Evolutionary conservation across 2,329 filamentous ascomycete species (phyloP).

Genomic region (Sarocladiaceae sp.): DNA sequence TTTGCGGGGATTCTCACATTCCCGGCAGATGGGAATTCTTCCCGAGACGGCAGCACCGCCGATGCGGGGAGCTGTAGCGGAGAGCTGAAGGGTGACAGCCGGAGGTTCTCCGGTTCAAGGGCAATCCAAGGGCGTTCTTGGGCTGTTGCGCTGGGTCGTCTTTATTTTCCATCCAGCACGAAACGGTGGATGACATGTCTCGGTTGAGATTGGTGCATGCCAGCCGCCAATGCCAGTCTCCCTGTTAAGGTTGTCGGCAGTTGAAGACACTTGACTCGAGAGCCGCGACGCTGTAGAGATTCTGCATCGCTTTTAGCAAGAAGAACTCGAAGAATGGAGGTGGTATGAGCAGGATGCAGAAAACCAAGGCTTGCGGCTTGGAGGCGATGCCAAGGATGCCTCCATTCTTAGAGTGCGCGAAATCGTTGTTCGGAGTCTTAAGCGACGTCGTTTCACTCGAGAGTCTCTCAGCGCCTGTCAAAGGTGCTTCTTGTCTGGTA

Average conservation of each 20-base stretch:
- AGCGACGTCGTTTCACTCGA: too few relatives aligned
- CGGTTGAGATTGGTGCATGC: not conserved
- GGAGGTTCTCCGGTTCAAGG: not conserved
- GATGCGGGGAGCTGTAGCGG: not conserved
- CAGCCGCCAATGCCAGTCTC: too few relatives aligned
- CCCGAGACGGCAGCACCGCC: not conserved
- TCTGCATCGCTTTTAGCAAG: too few relatives aligned
- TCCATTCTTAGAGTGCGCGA: too few relatives aligned
- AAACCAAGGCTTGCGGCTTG: too few relatives aligned
- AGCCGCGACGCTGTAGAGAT: too few relatives aligned
- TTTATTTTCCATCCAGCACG: too few relatives aligned
- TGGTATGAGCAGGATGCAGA: not conserved
- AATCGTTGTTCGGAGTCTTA: too few relatives aligned
- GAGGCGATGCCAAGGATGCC: too few relatives aligned
- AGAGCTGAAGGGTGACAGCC: not conserved
- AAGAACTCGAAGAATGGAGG: not conserved
- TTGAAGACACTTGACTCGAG: not conserved
- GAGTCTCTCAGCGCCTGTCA: too few relatives aligned
- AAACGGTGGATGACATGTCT: not conserved
- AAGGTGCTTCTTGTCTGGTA: too few relatives aligned
- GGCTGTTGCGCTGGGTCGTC: not conserved
- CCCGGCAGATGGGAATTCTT: not conserved
- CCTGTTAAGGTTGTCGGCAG: not conserved
- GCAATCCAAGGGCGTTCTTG: not conserved
- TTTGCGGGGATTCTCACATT: not conserved